A percentile compares a stretch with the other conserved stretches of the same genome.
Conservation (phyloP, 1,139 yeast genomes). For the Hemisphaericaspora lyxosophila region DNA sequence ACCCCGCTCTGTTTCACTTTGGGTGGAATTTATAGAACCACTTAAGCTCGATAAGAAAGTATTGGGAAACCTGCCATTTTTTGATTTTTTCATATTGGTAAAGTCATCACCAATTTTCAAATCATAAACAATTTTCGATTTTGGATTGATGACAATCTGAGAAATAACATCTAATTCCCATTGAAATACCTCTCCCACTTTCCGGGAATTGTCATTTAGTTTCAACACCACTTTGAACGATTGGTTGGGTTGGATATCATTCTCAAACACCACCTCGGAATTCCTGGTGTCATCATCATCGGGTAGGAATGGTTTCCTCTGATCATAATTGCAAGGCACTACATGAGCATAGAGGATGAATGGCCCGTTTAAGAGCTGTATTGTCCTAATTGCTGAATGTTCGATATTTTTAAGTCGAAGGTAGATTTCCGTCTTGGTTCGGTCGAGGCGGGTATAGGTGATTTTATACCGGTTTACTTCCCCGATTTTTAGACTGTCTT, state of each 20-base stretch:
- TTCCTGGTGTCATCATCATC: conserved; percentile 22
- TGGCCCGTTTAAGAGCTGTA: conserved; percentile 59
- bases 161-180: conserved; percentile 86
- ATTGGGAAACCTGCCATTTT: conserved; percentile 21
- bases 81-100: conserved; percentile 30
- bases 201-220: conserved; percentile 47
- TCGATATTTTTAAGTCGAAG: conserved; percentile 54
- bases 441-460: conserved; percentile 25
- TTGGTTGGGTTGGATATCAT: conserved; percentile 63
- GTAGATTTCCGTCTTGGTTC: conserved; percentile 22
- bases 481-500: conserved; percentile 35
- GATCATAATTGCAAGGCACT: conserved; percentile 50
- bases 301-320: conserved; percentile 30
- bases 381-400: conserved; percentile 49
- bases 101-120: conserved; percentile 53
- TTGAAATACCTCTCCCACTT: conserved; percentile 36
- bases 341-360: conserved; percentile 60
- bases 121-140: conserved; percentile 68
- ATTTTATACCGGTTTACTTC: conserved; percentile 39
- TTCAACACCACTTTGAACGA: conserved; percentile 48
- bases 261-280: conserved; percentile 37
- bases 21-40: not conserved
- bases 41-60: conserved; percentile 20
- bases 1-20: not conserved
- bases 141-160: conserved; percentile 73